phyloP scores from a whole-genome alignment of 176 grass and related monocot species.

The Bolboschoenus planiculmis region DNA sequence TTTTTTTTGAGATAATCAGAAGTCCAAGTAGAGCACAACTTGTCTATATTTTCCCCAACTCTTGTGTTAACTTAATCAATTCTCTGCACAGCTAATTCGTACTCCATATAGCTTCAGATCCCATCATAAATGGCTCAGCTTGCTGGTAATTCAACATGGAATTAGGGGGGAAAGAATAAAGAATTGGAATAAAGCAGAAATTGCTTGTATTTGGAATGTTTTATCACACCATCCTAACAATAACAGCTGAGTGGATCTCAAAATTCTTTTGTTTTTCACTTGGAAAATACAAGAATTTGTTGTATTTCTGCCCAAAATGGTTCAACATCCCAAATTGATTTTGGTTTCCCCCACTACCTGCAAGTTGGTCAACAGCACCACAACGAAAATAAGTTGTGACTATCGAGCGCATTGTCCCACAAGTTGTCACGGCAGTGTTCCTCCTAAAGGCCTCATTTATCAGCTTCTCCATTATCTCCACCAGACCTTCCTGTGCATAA shows the following conservation, averaged over 20 bases:
- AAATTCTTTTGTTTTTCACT: neutral
- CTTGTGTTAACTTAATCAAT: neutral
- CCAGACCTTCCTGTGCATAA: conserved; percentile 60
- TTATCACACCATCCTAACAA: neutral
- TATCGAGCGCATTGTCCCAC: conserved; percentile 44
- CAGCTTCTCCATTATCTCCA: conserved; percentile 65
- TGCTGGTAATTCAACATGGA: neutral
- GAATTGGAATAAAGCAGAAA: neutral
- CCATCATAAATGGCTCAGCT: neutral
- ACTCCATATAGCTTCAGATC: neutral
- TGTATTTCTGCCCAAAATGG: neutral
- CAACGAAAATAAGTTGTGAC: conserved; percentile 54
- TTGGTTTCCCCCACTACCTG: neutral
- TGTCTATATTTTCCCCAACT: neutral
- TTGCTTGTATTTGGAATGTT: neutral
- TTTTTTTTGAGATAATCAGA: too few species aligned
- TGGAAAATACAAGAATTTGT: neutral
- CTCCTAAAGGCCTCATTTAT: conserved; percentile 56
- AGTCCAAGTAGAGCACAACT: neutral
- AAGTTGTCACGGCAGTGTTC: conserved; percentile 45
- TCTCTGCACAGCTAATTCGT: neutral
- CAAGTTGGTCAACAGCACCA: conserved; percentile 53
- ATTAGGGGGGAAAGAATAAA: neutral
- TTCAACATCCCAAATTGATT: neutral
- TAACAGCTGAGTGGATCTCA: neutral